Percentiles rank a stretch among this genome's conserved stretches.
Evolutionary conservation across 768 basidiomycete species (phyloP).

Genomic region (Cyathus striatus): DNA sequence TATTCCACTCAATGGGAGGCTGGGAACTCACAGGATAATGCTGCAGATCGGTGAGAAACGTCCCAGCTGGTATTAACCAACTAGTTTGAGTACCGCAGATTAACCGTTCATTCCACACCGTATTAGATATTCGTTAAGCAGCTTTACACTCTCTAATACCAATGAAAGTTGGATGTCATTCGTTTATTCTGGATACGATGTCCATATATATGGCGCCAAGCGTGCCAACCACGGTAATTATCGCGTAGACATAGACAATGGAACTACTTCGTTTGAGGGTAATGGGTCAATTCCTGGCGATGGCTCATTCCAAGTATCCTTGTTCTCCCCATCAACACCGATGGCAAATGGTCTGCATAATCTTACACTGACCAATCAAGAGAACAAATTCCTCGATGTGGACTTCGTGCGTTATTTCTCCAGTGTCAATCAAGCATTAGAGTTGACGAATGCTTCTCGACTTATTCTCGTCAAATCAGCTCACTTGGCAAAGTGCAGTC

Average conservation of each 20-base stretch:
- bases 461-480: too few relatives aligned
- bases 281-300: conserved; percentile 5
- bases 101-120: too few relatives aligned
- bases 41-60: background rate
- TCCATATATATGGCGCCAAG: conserved; percentile 12
- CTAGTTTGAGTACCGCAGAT: too few relatives aligned
- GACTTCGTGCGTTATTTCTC: conserved; percentile 11
- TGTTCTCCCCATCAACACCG: conserved; percentile 5
- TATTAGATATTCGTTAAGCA: conserved; percentile 30
- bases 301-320: conserved; percentile 8
- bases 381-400: conserved; percentile 10
- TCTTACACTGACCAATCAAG: conserved; percentile 9
- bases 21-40: conserved; percentile 1
- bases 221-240: conserved; percentile 13
- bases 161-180: conserved; percentile 11
- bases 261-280: background rate
- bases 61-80: too few relatives aligned
- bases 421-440: background rate
- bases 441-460: too few relatives aligned
- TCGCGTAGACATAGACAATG: conserved; percentile 10
- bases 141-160: conserved; percentile 24
- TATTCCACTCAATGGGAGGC: conserved; percentile 1
- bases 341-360: conserved; percentile 7
- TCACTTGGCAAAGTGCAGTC: conserved; percentile 10
- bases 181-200: conserved; percentile 27